Percentiles rank a stretch among this genome's conserved stretches.
phyloP scores from a whole-genome alignment of 2,329 filamentous ascomycete species.

The Tolypocladium nubicola region DNA sequence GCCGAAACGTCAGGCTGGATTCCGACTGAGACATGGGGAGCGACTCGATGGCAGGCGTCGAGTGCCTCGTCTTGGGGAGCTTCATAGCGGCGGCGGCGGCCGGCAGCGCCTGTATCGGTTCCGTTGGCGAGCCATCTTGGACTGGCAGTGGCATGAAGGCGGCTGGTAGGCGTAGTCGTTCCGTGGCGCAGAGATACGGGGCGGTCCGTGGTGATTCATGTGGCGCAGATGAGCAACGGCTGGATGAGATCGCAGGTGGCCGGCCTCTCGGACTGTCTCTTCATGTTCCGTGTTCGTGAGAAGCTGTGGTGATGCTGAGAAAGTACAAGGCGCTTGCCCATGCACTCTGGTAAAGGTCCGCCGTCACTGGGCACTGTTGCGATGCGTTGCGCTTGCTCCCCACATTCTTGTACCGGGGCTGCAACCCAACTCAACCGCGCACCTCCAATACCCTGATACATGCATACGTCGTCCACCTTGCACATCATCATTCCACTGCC shows the following conservation, averaged over 20 bases:
- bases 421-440: background rate
- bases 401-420: conserved; percentile 8
- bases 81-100: conserved; percentile 50
- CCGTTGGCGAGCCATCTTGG: conserved; percentile 52
- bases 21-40: conserved; percentile 40
- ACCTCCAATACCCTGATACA: background rate
- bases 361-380: background rate
- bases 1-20: conserved; percentile 40
- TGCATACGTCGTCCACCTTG: background rate
- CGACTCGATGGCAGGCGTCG: conserved; percentile 38
- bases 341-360: background rate
- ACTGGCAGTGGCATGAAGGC: conserved; percentile 58
- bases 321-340: background rate
- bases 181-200: background rate
- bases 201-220: conserved; percentile 8
- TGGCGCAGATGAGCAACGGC: background rate
- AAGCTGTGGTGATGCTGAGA: background rate
- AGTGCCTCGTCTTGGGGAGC: conserved; percentile 51
- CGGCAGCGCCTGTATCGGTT: conserved; percentile 61
- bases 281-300: conserved; percentile 2
- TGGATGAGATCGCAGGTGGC: background rate
- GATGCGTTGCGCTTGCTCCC: background rate
- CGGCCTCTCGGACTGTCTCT: background rate
- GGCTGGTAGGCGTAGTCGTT: conserved; percentile 10
- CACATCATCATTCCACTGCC: background rate